These are phyloP conservation scores for Fusarium protoensiforme DNA, from an alignment of 2,329 filamentous ascomycete species.

Conservation along the genomic window DNA sequence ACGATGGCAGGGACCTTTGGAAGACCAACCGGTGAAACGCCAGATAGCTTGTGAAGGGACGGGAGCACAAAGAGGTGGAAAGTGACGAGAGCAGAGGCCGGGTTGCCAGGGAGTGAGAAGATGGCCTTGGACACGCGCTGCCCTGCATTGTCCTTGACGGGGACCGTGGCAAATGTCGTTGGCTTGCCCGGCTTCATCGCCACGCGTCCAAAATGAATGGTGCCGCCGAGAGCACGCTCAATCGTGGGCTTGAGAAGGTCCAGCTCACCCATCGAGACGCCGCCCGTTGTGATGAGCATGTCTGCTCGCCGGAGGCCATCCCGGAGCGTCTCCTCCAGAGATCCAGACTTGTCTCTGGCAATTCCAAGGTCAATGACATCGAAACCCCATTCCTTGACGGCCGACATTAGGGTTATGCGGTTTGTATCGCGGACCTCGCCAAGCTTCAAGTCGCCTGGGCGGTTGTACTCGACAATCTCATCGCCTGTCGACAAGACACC, in stretches of 20 bases:
- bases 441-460: slow-evolving; percentile 69
- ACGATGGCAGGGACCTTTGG: slow-evolving; percentile 78
- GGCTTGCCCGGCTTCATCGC: slow-evolving; percentile 99
- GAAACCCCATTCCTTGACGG: slow-evolving; percentile 79
- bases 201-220: slow-evolving; percentile 95
- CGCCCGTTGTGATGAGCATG: slow-evolving; percentile 89
- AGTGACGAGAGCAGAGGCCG: slow-evolving; percentile 91
- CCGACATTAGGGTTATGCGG: slow-evolving; percentile 85
- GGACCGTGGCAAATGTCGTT: slow-evolving; percentile 93
- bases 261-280: slow-evolving; percentile 97
- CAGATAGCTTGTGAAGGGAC: slow-evolving; percentile 80
- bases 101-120: slow-evolving; percentile 94
- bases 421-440: slow-evolving; percentile 97
- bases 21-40: slow-evolving; percentile 74
- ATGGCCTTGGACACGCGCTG: slow-evolving; percentile 74
- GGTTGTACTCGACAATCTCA: slow-evolving; percentile 84
- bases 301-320: slow-evolving; percentile 79
- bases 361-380: slow-evolving; percentile 88
- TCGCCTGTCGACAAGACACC: slow-evolving; percentile 95
- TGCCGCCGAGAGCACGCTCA: slow-evolving; percentile 88
- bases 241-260: slow-evolving; percentile 97
- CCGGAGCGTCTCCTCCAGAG: slow-evolving; percentile 81
- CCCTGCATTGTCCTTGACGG: slow-evolving; percentile 69
- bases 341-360: slow-evolving; percentile 76
- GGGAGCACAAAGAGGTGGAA: slow-evolving; percentile 95